Conservation (phyloP, 768 basidiomycete genomes). For the Russula sp. region DNA sequence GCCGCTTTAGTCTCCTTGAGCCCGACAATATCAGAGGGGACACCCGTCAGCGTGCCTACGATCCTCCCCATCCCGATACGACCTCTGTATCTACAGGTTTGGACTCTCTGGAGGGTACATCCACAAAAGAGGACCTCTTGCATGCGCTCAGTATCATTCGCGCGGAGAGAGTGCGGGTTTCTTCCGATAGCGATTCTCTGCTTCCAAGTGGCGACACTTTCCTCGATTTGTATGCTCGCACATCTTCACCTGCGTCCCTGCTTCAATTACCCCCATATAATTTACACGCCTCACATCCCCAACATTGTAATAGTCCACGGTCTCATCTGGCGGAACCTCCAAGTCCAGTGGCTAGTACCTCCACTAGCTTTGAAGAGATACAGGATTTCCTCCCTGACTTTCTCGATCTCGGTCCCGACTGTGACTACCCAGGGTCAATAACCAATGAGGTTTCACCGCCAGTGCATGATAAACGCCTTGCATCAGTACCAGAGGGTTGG, state of each 20-base stretch:
- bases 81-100: neutral
- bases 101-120: neutral
- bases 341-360: neutral
- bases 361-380: slow-evolving; percentile 2
- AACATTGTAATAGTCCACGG: neutral
- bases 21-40: neutral
- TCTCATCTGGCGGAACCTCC: neutral
- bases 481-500: neutral
- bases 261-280: neutral
- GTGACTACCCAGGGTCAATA: neutral
- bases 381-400: slow-evolving; percentile 18
- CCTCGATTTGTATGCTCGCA: neutral
- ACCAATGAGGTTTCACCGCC: neutral
- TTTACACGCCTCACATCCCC: neutral
- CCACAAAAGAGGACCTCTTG: slow-evolving; percentile 1
- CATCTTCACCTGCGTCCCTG: neutral
- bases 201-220: neutral
- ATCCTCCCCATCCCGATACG: neutral
- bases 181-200: neutral
- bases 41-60: neutral
- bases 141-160: neutral
- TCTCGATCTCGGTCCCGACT: slow-evolving; percentile 15
- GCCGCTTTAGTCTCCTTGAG: neutral
- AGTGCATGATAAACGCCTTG: neutral
- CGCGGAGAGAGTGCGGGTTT: neutral